Evolutionary conservation across 2,329 filamentous ascomycete species (phyloP), one percentile per base, ranked within the genome.

Genomic region (Alternaria sp.): DNA sequence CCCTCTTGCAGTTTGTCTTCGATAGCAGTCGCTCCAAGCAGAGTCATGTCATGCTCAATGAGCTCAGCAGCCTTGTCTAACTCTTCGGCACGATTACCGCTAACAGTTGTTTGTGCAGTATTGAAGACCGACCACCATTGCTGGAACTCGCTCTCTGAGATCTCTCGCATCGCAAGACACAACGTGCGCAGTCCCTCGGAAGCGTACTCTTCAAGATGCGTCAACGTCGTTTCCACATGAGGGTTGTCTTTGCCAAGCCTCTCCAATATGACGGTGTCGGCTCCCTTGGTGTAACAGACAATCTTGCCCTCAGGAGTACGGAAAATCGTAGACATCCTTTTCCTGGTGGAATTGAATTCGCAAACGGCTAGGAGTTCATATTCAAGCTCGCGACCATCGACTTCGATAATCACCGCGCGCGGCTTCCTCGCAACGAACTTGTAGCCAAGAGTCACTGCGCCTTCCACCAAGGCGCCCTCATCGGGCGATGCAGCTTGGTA

Each of bases 401-500:
- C 90, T 57, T 91, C 86, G 69, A 98, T 94, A 41, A 94, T 91
- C 30, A 99, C 95, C 5, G 92, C 88, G 60, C 89, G 89, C 30
- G 95, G 96, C 81, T 95, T 97, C 72, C 96, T 89, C 53, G 95
- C 94, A 52, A 90, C 89, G 77, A 99, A 99, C 58, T 87, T 90
- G 83, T 97, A 98, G 5, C 94, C 95, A 53, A 99, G 84, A 48
- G 85, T 81, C 3, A 94, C 87, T 1, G 95, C 95, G 58, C 95
- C 96, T 72, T 97, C 91, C 0, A 99, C 95, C 50, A 99, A 83
- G n/a, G 95, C 95, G 58, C 94, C 95, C 79, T 99, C 95, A 69
- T 99, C 95, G 1, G 95, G 95, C 25, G 95, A 99, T 2, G 96
- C 94, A 25, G 95, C 95, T 81, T 99, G 96, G 71, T 99, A 99